Percentiles rank a stretch among this genome's conserved stretches.
phyloP scores from a whole-genome alignment of 306 rosid species.

The Cajanus cajan region DNA sequence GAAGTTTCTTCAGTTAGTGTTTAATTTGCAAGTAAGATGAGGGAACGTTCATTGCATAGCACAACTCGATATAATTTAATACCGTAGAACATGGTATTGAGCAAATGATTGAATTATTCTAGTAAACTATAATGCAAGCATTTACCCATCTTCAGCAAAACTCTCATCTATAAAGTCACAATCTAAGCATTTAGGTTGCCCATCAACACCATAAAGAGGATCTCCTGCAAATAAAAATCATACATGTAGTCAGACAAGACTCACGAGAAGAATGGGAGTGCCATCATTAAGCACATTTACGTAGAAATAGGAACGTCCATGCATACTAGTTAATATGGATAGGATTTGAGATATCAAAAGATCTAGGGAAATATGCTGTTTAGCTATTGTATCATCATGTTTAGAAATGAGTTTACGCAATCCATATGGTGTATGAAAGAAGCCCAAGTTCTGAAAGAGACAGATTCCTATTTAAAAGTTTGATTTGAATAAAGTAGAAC shows the following conservation, averaged over 20 bases:
- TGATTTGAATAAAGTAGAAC: background rate
- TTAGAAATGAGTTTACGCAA: background rate
- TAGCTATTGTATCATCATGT: background rate
- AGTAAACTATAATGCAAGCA: background rate
- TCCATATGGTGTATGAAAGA: background rate
- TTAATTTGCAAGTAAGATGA: background rate
- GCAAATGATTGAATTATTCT: background rate
- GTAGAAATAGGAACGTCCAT: background rate
- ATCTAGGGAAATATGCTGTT: background rate
- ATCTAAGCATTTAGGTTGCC: constrained; percentile 67
- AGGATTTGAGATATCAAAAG: background rate
- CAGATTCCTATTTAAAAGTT: background rate
- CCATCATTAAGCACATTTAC: background rate
- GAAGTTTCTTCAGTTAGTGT: background rate
- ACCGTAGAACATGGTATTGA: background rate
- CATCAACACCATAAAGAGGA: constrained; percentile 80
- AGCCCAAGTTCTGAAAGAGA: background rate
- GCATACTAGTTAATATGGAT: background rate
- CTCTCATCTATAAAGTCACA: constrained; percentile 47
- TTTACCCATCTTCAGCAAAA: constrained; percentile 83
- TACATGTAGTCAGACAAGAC: too few relatives aligned
- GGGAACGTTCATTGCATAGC: background rate
- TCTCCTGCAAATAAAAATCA: constrained; percentile 66
- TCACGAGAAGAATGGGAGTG: background rate
- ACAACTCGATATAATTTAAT: background rate